Conservation (phyloP, 2,329 filamentous ascomycete species). For the Periconia digitata region DNA sequence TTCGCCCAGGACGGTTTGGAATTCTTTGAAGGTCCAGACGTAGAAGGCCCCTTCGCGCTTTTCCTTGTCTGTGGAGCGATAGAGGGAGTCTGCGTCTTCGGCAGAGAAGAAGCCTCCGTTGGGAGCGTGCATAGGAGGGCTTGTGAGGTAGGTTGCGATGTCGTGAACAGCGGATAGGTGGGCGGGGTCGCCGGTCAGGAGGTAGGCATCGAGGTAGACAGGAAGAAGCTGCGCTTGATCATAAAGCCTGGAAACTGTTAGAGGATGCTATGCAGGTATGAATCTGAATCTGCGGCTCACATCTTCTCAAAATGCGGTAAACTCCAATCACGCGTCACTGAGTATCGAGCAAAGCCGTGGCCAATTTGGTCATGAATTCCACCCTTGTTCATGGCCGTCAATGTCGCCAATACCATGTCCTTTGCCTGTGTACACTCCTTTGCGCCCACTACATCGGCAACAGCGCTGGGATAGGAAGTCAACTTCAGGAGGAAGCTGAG, state of each 20-base stretch:
- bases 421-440: slow-evolving; percentile 73
- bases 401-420: slow-evolving; percentile 77
- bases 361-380: slow-evolving; percentile 76
- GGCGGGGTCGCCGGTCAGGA: slow-evolving; percentile 67
- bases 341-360: slow-evolving; percentile 80
- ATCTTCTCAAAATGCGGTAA: slow-evolving; percentile 98
- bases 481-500: slow-evolving; percentile 79
- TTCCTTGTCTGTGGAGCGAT: slow-evolving; percentile 71
- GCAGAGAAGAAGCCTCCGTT: slow-evolving; percentile 81
- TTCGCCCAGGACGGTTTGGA: slow-evolving; percentile 72
- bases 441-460: slow-evolving; percentile 84
- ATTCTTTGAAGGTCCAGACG: slow-evolving; percentile 87
- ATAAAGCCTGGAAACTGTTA: slow-evolving; percentile 58
- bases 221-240: slow-evolving; percentile 86
- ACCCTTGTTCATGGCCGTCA: slow-evolving; percentile 74
- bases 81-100: slow-evolving; percentile 85
- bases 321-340: slow-evolving; percentile 88
- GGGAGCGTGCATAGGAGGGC: slow-evolving; percentile 64
- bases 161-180: slow-evolving; percentile 79
- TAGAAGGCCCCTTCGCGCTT: slow-evolving; percentile 93
- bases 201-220: slow-evolving; percentile 84
- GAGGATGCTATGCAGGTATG: neutral
- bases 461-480: slow-evolving; percentile 67
- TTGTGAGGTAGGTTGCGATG: slow-evolving; percentile 82
- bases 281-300: slow-evolving; percentile 26